Percentiles rank a stretch among this genome's conserved stretches.
phyloP scores from a whole-genome alignment of 1,284 basidiomycete species.

The Austroboletus novae-zelandiae region DNA sequence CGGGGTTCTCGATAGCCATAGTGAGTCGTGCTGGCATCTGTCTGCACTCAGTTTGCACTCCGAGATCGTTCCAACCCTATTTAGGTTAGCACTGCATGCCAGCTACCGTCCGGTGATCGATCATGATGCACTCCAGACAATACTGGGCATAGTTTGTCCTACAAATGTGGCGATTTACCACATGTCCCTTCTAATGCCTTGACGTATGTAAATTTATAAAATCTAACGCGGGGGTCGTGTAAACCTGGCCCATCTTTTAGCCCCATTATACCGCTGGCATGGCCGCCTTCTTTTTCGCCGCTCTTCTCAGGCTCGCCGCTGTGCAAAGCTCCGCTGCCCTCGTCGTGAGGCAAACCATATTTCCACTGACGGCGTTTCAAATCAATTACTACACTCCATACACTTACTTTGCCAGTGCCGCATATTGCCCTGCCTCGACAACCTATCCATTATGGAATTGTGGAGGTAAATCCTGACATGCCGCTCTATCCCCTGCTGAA shows the following conservation, averaged over 20 bases:
- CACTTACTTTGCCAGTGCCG: constrained; percentile 54
- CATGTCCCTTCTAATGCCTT: too few relatives aligned
- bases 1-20: too few relatives aligned
- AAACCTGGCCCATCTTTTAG: not conserved
- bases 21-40: too few relatives aligned
- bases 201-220: constrained; percentile 1
- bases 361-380: constrained; percentile 39
- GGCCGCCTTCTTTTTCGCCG: constrained; percentile 8
- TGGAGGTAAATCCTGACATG: constrained; percentile 40
- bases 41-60: too few relatives aligned
- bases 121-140: too few relatives aligned
- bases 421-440: constrained; percentile 46
- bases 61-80: too few relatives aligned
- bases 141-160: too few relatives aligned
- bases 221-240: not conserved
- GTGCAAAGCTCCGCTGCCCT: constrained; percentile 23
- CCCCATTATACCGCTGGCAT: constrained; percentile 4
- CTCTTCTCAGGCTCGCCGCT: constrained; percentile 12
- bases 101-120: too few relatives aligned
- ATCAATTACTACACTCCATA: constrained; percentile 51
- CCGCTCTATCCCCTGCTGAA: not conserved
- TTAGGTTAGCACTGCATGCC: too few relatives aligned
- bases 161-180: too few relatives aligned
- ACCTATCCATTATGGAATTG: constrained; percentile 53
- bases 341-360: constrained; percentile 35